Base-by-base conservation (phyloP, 495 filamentous ascomycete genomes). In the Evernia prunastri region DNA sequence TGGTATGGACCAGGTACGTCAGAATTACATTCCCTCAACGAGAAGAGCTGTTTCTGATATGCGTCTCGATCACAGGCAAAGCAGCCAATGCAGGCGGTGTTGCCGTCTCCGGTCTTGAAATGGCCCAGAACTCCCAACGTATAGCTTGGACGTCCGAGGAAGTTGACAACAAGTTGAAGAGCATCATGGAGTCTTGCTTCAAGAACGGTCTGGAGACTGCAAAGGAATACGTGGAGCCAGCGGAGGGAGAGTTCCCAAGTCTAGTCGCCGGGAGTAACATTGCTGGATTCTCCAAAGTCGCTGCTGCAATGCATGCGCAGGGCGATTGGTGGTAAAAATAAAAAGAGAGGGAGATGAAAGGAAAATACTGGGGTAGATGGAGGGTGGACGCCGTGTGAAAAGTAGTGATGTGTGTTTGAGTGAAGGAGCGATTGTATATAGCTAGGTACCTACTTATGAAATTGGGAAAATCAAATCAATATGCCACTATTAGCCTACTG, bases 21-120 rank as follows among this genome's bases (percentile, higher is more conserved):
- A n/a, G 13, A 18, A 29, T 47, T 35, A 4, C 17, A 54, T 20
- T 15, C 15, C 36, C 25, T 23, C 3, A 6, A 11, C 17, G 17
- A n/a, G 31, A 10, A 13, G 7, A 15, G 15, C 40, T 18, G 29
- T 29, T 56, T 6, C 27, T 60, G 12, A 60, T 17, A 15, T 12
- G 8, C 17, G 17, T 29, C 29, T 40, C 7, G 17, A 2, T 20
- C 15, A 57, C 69, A 75, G 76, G 76, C 67, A 93, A 93, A 84
- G 94, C 94, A 57, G 91, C 94, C 79, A 98, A 98, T 82, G 90
- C 90, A 63, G 94, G 94, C 77, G 94, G 94, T 81, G 94, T 97
- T 62, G 94, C 94, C 47, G 94, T 98, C 23, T 96, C 92, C 29
- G 94, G 94, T 68, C 87, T 98, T 47, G 94, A 98, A 83, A 98